Evolutionary conservation across 352 stramenopile genomes (phyloP).

Genomic region (Phytophthora sojae): DNA sequence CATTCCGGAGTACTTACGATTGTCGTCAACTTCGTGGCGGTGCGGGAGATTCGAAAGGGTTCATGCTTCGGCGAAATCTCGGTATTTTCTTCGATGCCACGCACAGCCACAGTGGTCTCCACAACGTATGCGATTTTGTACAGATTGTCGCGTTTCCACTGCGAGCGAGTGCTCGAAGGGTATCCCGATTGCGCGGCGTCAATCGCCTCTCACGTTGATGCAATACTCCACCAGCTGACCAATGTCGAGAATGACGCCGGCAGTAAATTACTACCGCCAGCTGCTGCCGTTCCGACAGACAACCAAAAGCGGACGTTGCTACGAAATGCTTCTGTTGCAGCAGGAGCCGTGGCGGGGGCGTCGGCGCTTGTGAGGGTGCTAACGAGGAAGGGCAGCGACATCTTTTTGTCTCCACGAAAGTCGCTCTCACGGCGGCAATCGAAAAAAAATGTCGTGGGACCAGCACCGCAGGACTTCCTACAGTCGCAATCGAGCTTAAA

Average conservation of each 20-base stretch:
- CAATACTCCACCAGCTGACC: conserved; percentile 13
- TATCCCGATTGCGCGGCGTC: conserved; percentile 46
- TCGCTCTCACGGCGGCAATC: conserved; percentile 1
- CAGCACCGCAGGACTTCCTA: not conserved
- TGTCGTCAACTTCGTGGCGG: conserved; percentile 52
- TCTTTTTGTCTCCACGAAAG: not conserved
- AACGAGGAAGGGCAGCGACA: conserved; percentile 4
- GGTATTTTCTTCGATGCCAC: conserved; percentile 57
- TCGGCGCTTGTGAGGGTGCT: conserved; percentile 2
- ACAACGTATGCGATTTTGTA: conserved; percentile 70
- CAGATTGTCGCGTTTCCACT: conserved; percentile 63
- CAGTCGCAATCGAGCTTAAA: conserved; percentile 7
- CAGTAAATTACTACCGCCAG: not conserved
- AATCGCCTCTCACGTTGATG: conserved; percentile 29
- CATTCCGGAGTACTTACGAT: conserved; percentile 67
- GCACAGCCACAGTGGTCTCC: conserved; percentile 59
- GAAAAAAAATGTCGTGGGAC: not conserved
- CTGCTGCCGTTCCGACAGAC: not conserved
- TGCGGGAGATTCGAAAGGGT: conserved; percentile 70
- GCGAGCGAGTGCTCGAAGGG: conserved; percentile 49
- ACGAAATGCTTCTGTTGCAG: conserved; percentile 4
- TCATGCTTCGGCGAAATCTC: conserved; percentile 72
- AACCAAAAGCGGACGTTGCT: not conserved
- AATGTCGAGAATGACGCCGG: not conserved
- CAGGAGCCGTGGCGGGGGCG: conserved; percentile 4